phyloP scores from a whole-genome alignment of 345 rosid species.

The Eucalyptus decipiens region DNA sequence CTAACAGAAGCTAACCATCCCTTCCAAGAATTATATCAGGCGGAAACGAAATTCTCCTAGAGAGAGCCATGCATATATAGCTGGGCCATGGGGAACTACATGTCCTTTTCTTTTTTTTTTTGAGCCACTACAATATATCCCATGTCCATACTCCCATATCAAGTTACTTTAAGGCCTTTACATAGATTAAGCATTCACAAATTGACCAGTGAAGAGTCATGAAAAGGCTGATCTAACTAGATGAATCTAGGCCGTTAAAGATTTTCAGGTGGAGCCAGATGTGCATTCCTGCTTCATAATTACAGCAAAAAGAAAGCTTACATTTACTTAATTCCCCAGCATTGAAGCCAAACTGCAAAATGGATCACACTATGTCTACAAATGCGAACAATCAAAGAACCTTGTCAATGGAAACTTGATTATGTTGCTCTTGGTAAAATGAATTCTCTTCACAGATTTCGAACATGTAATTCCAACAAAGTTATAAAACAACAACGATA shows the following conservation, averaged over 20 bases:
- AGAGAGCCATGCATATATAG: not conserved
- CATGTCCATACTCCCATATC: not conserved
- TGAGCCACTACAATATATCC: not conserved
- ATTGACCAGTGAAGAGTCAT: not conserved
- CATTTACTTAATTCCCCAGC: not conserved
- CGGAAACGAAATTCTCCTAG: not conserved
- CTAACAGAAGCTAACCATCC: not conserved
- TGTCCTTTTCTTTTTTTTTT: not conserved
- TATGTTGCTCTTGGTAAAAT: not conserved
- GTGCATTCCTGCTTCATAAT: not conserved
- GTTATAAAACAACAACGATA: not conserved
- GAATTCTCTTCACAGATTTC: not conserved
- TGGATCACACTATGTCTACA: not conserved
- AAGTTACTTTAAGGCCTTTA: not conserved
- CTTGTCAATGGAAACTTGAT: not conserved
- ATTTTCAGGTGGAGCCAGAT: not conserved
- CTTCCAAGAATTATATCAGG: not conserved
- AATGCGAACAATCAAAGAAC: not conserved
- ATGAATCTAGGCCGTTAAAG: not conserved
- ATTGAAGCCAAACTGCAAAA: not conserved
- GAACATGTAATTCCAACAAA: not conserved
- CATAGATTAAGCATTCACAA: not conserved
- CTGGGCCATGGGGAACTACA: not conserved
- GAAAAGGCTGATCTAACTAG: not conserved
- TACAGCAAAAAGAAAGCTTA: not conserved